Conservation (phyloP, 495 filamentous ascomycete species). For the Penicillium argentinense region DNA sequence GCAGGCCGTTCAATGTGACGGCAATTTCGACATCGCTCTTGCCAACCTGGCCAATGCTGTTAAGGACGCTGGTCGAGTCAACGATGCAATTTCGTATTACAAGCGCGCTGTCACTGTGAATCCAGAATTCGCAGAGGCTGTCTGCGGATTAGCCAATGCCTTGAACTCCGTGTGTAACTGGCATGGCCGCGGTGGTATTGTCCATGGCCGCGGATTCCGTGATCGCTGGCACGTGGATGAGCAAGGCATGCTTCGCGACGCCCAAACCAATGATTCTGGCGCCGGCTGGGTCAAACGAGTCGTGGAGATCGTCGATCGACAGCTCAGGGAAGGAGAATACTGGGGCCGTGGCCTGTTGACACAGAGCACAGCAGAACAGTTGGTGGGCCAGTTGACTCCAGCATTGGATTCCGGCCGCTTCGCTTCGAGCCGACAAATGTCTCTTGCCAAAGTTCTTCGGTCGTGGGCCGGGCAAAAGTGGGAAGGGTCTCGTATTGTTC, state of each 20-base stretch:
- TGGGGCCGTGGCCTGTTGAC: conserved; percentile 82
- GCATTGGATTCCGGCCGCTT: conserved; percentile 33
- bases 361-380: conserved; percentile 48
- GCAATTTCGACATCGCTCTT: conserved; percentile 92
- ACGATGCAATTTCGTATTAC: conserved; percentile 91
- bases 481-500: conserved; percentile 87
- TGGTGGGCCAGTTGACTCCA: conserved; percentile 48
- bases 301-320: conserved; percentile 90
- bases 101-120: conserved; percentile 85
- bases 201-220: conserved; percentile 64
- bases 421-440: conserved; percentile 24
- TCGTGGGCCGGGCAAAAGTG: conserved; percentile 76
- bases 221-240: conserved; percentile 97
- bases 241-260: conserved; percentile 78
- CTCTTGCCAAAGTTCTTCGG: conserved; percentile 49
- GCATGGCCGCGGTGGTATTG: conserved; percentile 84
- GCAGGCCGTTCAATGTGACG: conserved; percentile 86
- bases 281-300: conserved; percentile 92
- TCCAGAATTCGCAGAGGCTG: conserved; percentile 94
- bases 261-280: conserved; percentile 54
- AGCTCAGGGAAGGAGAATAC: conserved; percentile 79
- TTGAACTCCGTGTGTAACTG: conserved; percentile 97
- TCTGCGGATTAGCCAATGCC: conserved; percentile 93
- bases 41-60: conserved; percentile 98
- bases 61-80: conserved; percentile 91